Conservation (phyloP, 2,329 filamentous ascomycete genomes). For the Neoscytalidium dimidiatum region DNA sequence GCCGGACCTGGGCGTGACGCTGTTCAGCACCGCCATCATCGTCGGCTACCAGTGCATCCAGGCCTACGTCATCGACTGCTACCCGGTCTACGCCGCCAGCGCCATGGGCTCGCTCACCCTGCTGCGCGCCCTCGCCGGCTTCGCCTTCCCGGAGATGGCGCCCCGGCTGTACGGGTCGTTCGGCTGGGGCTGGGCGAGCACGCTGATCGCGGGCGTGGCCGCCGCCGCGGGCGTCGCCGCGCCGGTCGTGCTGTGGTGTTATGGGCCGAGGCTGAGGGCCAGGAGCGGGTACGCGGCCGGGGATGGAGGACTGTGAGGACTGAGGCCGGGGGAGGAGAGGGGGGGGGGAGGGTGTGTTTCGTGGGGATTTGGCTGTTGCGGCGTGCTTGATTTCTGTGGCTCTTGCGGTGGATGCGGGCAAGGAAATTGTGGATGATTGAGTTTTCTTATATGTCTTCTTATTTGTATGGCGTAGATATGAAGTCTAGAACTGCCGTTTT, state of each 20-base stretch:
- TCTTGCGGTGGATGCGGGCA: too few relatives aligned
- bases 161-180: slow-evolving; percentile 45
- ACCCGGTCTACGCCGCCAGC: slow-evolving; percentile 49
- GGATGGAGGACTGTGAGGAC: background rate
- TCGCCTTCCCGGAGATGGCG: slow-evolving; percentile 49
- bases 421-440: too few relatives aligned
- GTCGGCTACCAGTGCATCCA: slow-evolving; percentile 27
- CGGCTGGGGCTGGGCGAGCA: slow-evolving; percentile 53
- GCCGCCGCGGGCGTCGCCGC: slow-evolving; percentile 50
- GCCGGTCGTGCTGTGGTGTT: slow-evolving; percentile 48
- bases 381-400: too few relatives aligned
- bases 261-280: background rate
- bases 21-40: slow-evolving; percentile 25
- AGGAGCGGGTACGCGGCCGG: background rate
- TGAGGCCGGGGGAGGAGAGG: background rate
- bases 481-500: too few relatives aligned
- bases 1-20: slow-evolving; percentile 22
- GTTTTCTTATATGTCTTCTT: too few relatives aligned
- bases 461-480: too few relatives aligned
- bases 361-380: background rate
- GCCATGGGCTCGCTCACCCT: slow-evolving; percentile 53
- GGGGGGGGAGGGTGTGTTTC: background rate
- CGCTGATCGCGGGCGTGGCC: slow-evolving; percentile 48
- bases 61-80: slow-evolving; percentile 26
- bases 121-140: slow-evolving; percentile 49